Conservation (phyloP, 2,329 filamentous ascomycete species). For the Colletotrichum coccodes region DNA sequence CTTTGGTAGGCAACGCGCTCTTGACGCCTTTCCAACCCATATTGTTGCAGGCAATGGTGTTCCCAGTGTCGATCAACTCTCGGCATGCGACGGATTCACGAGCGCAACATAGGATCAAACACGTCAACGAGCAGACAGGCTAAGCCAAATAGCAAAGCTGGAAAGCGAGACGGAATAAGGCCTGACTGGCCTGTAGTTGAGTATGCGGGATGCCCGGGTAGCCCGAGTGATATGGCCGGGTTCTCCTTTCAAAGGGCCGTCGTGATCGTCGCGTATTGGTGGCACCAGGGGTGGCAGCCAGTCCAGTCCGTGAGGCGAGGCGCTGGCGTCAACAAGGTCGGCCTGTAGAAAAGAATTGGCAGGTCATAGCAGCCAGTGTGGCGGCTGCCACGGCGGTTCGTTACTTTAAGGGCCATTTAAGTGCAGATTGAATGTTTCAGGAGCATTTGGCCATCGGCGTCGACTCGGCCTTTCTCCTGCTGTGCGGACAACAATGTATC, state of each 20-base stretch:
- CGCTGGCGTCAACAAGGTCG: slow-evolving; percentile 22
- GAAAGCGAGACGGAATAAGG: neutral
- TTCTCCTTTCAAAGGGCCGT: slow-evolving; percentile 11
- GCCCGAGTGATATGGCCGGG: neutral
- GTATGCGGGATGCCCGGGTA: neutral
- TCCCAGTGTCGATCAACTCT: neutral
- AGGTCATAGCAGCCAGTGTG: slow-evolving; percentile 15
- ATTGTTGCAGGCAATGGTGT: slow-evolving; percentile 15
- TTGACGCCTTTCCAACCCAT: slow-evolving; percentile 53
- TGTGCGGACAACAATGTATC: slow-evolving; percentile 25
- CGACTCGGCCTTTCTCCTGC: slow-evolving; percentile 36
- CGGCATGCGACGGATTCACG: neutral
- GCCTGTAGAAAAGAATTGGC: slow-evolving; percentile 16
- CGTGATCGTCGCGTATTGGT: slow-evolving; percentile 5
- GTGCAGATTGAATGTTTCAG: slow-evolving; percentile 32
- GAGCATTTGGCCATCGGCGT: slow-evolving; percentile 35
- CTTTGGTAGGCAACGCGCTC: slow-evolving; percentile 45
- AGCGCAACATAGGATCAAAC: neutral
- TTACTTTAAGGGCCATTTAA: slow-evolving; percentile 25
- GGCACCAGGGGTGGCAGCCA: slow-evolving; percentile 20
- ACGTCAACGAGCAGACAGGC: neutral
- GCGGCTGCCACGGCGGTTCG: slow-evolving; percentile 23
- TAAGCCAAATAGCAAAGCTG: neutral
- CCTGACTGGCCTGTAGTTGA: neutral
- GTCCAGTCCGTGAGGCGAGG: slow-evolving; percentile 24